Evolutionary conservation across 768 basidiomycete genomes (phyloP).

Genomic region (Lentinula sp.): DNA sequence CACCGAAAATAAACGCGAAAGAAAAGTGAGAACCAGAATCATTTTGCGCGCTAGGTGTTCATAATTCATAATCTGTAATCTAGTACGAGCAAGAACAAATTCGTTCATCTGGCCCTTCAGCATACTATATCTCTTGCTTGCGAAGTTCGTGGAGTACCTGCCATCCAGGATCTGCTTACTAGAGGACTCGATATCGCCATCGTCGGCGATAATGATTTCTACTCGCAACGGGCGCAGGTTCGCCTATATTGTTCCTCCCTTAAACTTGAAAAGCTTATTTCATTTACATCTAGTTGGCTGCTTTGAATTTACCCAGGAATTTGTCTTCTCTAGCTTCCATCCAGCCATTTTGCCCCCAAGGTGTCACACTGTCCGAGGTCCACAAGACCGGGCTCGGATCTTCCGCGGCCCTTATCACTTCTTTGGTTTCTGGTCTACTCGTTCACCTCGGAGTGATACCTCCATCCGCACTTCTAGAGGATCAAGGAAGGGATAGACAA

Average conservation of each 20-base stretch:
- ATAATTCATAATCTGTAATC: not conserved
- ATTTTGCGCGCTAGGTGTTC: not conserved
- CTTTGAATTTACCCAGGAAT: constrained; percentile 54
- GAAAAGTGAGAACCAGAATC: constrained; percentile 27
- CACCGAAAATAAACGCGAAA: constrained; percentile 26
- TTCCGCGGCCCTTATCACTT: constrained; percentile 94
- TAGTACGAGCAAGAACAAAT: constrained; percentile 73
- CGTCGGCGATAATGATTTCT: constrained; percentile 95
- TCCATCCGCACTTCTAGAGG: constrained; percentile 36
- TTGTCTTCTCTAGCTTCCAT: constrained; percentile 60
- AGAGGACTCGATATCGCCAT: constrained; percentile 72
- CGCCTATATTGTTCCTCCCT: constrained; percentile 12
- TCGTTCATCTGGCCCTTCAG: constrained; percentile 85
- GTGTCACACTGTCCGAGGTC: constrained; percentile 68
- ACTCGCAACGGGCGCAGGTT: constrained; percentile 88
- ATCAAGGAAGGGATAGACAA: constrained; percentile 39
- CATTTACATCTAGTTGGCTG: constrained; percentile 47
- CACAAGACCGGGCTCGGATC: constrained; percentile 99
- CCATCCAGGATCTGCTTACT: constrained; percentile 35
- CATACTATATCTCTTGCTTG: constrained; percentile 64
- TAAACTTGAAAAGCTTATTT: not conserved
- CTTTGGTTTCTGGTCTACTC: constrained; percentile 81
- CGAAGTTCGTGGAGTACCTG: constrained; percentile 46
- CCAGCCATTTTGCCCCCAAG: constrained; percentile 70
- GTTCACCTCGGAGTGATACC: constrained; percentile 67